Conservation (phyloP, 371 early-diverging fungal genomes). For the Actinomortierella ambigua region DNA sequence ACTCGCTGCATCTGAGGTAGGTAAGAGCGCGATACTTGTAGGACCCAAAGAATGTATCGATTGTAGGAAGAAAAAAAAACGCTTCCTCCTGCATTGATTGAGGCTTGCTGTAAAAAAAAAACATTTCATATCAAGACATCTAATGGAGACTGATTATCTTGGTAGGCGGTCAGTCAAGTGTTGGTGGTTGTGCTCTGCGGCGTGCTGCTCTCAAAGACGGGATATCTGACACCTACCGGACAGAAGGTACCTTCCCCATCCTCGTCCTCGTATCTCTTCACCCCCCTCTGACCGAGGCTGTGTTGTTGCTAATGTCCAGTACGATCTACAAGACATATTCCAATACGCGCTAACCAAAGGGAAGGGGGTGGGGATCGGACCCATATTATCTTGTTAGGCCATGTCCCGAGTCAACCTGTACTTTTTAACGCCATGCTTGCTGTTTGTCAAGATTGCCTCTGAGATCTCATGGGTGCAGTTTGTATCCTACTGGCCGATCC, state of each 20-base stretch:
- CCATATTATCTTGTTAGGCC: constrained; percentile 51
- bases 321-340: not conserved
- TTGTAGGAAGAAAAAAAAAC: not conserved
- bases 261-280: not conserved
- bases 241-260: constrained; percentile 55
- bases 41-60: not conserved
- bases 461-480: constrained; percentile 62
- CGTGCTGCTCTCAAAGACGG: constrained; percentile 50
- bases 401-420: constrained; percentile 71
- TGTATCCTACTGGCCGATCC: constrained; percentile 75
- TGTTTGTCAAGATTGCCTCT: constrained; percentile 74
- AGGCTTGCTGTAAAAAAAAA: not conserved
- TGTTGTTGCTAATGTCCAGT: not conserved
- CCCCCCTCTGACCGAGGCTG: constrained; percentile 3
- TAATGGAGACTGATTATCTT: not conserved
- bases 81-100: not conserved
- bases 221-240: constrained; percentile 55
- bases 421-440: constrained; percentile 78
- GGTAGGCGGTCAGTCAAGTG: constrained; percentile 65
- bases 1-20: constrained; percentile 35
- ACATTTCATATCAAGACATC: not conserved
- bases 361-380: not conserved
- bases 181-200: constrained; percentile 61
- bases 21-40: constrained; percentile 4
- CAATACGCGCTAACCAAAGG: not conserved